Conservation (phyloP, 441 rosid species). For the Populus hybrid region DNA sequence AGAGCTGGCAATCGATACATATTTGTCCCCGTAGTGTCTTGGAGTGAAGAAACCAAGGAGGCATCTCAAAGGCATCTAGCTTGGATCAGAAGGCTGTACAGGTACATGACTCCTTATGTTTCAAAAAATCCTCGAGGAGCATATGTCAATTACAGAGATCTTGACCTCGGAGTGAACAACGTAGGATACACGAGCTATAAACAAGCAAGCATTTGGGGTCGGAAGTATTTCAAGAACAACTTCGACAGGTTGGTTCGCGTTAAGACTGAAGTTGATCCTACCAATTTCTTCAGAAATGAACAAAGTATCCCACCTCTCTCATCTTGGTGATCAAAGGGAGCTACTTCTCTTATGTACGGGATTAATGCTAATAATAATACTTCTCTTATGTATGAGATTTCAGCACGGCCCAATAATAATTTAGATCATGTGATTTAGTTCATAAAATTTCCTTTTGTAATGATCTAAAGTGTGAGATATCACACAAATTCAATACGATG, state of each 20-base stretch:
- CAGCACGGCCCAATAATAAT: not conserved
- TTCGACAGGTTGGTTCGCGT: too few species aligned
- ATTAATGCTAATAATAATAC: not conserved
- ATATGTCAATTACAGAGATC: conserved; percentile 51
- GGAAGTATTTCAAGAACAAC: too few species aligned
- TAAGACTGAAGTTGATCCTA: too few species aligned
- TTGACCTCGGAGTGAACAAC: conserved; percentile 20
- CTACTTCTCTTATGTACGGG: too few species aligned
- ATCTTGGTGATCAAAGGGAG: not conserved
- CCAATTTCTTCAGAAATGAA: too few species aligned
- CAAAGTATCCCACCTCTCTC: not conserved
- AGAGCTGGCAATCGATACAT: conserved; percentile 46
- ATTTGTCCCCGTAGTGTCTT: conserved; percentile 12
- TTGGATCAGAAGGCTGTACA: conserved; percentile 36
- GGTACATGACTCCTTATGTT: conserved; percentile 42
- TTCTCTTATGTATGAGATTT: not conserved
- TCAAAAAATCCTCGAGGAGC: conserved; percentile 44
- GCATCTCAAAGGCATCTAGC: conserved; percentile 11
- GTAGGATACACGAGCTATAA: conserved; percentile 8
- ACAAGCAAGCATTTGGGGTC: too few species aligned
- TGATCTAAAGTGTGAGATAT: not conserved
- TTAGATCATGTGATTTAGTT: not conserved
- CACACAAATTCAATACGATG: too few species aligned
- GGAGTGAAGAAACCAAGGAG: conserved; percentile 32
- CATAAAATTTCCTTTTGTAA: not conserved